Conservation (phyloP, 2,329 filamentous ascomycete species). For the Ceratocystis diversiconidia region DNA sequence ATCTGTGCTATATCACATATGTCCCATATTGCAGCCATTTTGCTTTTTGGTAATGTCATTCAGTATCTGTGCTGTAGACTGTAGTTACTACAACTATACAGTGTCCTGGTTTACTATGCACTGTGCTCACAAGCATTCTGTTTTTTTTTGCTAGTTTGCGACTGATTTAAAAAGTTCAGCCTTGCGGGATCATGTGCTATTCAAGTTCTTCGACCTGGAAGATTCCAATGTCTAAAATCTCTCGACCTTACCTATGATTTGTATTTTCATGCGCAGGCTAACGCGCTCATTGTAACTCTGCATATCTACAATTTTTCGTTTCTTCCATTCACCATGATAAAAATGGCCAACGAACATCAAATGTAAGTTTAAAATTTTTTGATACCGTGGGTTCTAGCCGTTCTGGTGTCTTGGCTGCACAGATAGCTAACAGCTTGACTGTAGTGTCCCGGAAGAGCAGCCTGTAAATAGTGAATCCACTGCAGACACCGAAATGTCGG, state of each 20-base stretch:
- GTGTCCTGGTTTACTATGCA: fast-evolving
- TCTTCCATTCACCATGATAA: background rate
- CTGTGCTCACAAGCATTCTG: background rate
- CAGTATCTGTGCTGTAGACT: too few relatives aligned
- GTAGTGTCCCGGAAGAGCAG: background rate
- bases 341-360: background rate
- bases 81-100: background rate
- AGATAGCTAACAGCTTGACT: background rate
- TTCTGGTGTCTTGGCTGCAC: background rate
- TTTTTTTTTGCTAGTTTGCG: background rate
- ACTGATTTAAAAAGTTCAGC: background rate
- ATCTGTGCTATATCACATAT: background rate
- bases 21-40: too few relatives aligned
- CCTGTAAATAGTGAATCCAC: background rate
- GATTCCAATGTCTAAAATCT: background rate
- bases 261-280: too few relatives aligned
- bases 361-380: background rate
- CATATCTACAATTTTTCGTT: too few relatives aligned
- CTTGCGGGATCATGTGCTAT: background rate
- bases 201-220: background rate
- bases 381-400: background rate
- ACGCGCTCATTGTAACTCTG: too few relatives aligned
- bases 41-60: too few relatives aligned
- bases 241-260: background rate
- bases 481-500: background rate